These are phyloP conservation scores for Coprinopsis cinerea DNA, from an alignment of 768 basidiomycete genomes.

Conservation along the genomic window DNA sequence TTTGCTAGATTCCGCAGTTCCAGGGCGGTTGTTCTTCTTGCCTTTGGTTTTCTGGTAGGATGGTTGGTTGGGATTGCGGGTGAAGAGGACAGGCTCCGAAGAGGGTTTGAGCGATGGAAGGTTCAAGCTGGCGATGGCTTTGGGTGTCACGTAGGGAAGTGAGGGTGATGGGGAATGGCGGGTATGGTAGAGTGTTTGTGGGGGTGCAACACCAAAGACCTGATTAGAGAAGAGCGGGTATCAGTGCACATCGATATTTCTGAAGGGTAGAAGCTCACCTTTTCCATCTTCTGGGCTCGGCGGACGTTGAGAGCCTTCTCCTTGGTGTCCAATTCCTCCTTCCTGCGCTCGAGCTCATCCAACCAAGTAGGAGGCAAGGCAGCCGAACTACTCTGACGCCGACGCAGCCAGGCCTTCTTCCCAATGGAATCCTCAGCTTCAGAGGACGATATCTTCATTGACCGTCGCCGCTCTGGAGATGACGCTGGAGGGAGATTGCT, in stretches of 20 bases:
- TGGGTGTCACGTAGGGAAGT: conserved; percentile 16
- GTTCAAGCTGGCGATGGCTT: conserved; percentile 13
- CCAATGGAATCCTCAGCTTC: conserved; percentile 11
- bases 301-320: conserved; percentile 80
- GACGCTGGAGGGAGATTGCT: conserved; percentile 18
- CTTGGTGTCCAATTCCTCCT: conserved; percentile 61
- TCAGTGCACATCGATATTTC: not conserved
- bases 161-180: conserved; percentile 41
- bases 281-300: conserved; percentile 83
- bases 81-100: conserved; percentile 16
- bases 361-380: conserved; percentile 43
- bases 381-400: conserved; percentile 49
- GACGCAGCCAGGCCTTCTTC: conserved; percentile 39
- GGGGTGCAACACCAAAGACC: conserved; percentile 81
- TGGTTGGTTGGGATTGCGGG: conserved; percentile 43
- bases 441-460: conserved; percentile 1
- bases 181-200: conserved; percentile 73
- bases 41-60: conserved; percentile 39
- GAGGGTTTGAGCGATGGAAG: conserved; percentile 17
- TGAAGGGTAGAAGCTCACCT: conserved; percentile 38
- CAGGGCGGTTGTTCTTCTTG: conserved; percentile 43
- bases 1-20: conserved; percentile 59
- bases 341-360: conserved; percentile 55
- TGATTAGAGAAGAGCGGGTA: conserved; percentile 20
- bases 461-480: conserved; percentile 1